phyloP scores from a whole-genome alignment of 441 rosid genomes.

The Aleurites moluccanus region DNA sequence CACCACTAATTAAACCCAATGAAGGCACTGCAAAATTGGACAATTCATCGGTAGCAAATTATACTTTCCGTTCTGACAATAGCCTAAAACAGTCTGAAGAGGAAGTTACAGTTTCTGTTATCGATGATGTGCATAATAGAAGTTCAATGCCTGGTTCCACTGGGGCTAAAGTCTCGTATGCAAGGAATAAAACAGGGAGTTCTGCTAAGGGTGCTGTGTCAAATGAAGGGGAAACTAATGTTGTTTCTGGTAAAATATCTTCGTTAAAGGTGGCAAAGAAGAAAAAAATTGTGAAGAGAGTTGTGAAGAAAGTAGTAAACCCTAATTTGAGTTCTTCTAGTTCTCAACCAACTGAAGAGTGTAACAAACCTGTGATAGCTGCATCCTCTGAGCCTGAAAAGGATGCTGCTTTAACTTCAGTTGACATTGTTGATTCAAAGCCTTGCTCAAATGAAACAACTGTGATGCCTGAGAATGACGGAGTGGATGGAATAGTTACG shows the following conservation, averaged over 20 bases:
- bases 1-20: constrained; percentile 25
- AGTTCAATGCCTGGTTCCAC: constrained; percentile 31
- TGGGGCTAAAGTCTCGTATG: constrained; percentile 27
- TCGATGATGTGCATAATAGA: constrained; percentile 25
- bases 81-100: constrained; percentile 36
- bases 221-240: constrained; percentile 35
- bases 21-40: constrained; percentile 33
- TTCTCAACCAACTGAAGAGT: constrained; percentile 28
- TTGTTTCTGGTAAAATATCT: constrained; percentile 38
- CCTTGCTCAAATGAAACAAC: constrained; percentile 29
- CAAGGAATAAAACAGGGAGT: constrained; percentile 29
- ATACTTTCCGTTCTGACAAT: constrained; percentile 34
- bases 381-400: constrained; percentile 35
- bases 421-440: constrained; percentile 26
- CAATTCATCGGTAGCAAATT: constrained; percentile 27
- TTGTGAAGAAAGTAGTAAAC: constrained; percentile 37
- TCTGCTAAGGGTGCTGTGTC: constrained; percentile 29
- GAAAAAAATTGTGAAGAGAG: constrained; percentile 54
- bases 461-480: constrained; percentile 21
- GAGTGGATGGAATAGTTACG: constrained; percentile 24
- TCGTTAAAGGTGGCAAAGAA: constrained; percentile 47
- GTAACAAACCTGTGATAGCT: constrained; percentile 24
- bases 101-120: constrained; percentile 30
- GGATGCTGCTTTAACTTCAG: constrained; percentile 28
- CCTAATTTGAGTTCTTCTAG: constrained; percentile 28